Conservation (phyloP, 352 stramenopile species). For the Phytophthora pini region DNA sequence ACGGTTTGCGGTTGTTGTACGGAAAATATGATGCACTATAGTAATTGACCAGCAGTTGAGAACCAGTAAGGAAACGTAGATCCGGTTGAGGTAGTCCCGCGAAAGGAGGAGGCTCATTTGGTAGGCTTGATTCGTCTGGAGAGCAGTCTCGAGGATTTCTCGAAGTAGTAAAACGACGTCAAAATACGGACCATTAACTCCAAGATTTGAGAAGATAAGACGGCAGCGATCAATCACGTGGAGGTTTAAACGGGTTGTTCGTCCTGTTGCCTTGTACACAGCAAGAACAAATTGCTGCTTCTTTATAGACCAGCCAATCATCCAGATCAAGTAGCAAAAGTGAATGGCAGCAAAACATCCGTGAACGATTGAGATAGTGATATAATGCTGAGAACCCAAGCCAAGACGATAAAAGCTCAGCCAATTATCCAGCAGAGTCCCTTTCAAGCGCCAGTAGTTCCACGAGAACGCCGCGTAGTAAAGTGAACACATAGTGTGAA, state of each 20-base stretch:
- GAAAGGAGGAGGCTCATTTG: slow-evolving; percentile 35
- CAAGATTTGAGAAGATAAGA: slow-evolving; percentile 6
- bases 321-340: slow-evolving; percentile 12
- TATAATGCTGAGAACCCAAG: background rate
- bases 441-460: slow-evolving; percentile 4
- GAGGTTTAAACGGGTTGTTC: background rate
- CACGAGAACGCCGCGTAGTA: slow-evolving; percentile 9
- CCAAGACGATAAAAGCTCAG: slow-evolving; percentile 9
- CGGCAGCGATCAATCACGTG: background rate
- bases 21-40: slow-evolving; percentile 30
- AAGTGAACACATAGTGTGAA: slow-evolving; percentile 4
- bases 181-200: slow-evolving; percentile 32
- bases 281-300: slow-evolving; percentile 8
- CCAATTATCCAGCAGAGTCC: slow-evolving; percentile 12
- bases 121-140: slow-evolving; percentile 31
- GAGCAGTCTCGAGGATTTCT: slow-evolving; percentile 28
- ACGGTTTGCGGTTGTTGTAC: slow-evolving; percentile 14
- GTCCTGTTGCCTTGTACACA: background rate
- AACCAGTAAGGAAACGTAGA: slow-evolving; percentile 37
- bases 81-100: slow-evolving; percentile 29
- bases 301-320: slow-evolving; percentile 11
- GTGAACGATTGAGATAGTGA: slow-evolving; percentile 1
- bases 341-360: slow-evolving; percentile 3
- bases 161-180: slow-evolving; percentile 22
- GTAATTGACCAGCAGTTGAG: slow-evolving; percentile 35